phyloP scores from a whole-genome alignment of 192 early-diverging fungal species.

The Pilobolus umbonatus region DNA sequence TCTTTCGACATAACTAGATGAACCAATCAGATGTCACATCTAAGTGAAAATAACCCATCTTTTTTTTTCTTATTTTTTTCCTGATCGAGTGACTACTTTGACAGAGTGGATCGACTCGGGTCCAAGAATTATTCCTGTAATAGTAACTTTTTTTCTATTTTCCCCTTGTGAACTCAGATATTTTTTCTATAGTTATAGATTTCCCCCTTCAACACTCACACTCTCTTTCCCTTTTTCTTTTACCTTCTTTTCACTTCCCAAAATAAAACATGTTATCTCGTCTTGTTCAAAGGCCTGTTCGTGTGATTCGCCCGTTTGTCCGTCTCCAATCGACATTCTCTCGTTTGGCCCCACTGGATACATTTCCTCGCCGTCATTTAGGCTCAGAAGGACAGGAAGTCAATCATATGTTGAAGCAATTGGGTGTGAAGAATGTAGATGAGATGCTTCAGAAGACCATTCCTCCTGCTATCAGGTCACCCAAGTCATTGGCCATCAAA shows the following conservation, averaged over 20 bases:
- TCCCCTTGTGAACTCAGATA: background rate
- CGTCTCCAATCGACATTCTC: slow-evolving; percentile 13
- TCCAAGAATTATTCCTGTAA: slow-evolving; percentile 18
- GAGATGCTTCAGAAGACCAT: slow-evolving; percentile 81
- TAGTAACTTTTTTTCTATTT: slow-evolving; percentile 1
- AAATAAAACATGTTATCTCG: background rate
- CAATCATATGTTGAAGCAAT: slow-evolving; percentile 72
- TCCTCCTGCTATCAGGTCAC: slow-evolving; percentile 73
- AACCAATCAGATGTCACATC: too few species aligned
- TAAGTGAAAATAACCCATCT: background rate
- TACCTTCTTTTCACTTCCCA: slow-evolving; percentile 9
- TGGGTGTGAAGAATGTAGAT: slow-evolving; percentile 78
- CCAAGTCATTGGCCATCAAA: slow-evolving; percentile 67
- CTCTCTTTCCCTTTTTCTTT: slow-evolving; percentile 1
- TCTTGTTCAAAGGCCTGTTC: background rate
- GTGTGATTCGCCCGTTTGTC: background rate
- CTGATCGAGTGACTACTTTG: slow-evolving; percentile 27
- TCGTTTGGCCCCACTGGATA: slow-evolving; percentile 58
- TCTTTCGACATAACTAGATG: slow-evolving; percentile 78
- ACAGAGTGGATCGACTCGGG: slow-evolving; percentile 25
- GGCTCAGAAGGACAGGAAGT: slow-evolving; percentile 77
- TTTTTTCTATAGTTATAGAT: too few species aligned
- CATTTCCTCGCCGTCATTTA: slow-evolving; percentile 83
- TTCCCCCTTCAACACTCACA: background rate
- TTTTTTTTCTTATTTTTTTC: slow-evolving; percentile 4